Base-by-base conservation (phyloP, 441 rosid genomes). In the Populus hybrid region DNA sequence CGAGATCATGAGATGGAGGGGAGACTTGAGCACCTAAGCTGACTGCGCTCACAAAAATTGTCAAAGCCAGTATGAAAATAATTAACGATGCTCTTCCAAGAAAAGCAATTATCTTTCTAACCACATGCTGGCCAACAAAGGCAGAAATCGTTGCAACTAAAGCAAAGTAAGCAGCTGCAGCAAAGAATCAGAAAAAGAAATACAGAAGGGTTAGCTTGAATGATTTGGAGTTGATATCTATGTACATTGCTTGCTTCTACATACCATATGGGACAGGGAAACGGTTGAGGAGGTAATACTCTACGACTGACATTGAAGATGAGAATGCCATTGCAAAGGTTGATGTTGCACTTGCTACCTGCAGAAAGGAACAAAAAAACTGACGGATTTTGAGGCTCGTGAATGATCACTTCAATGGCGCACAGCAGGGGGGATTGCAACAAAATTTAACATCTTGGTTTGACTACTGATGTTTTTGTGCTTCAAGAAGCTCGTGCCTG, bases 341-440 rank as follows among this genome's bases (percentile, higher is more conserved):
- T 50, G 94, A 81, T 68, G 94, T 90, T 70, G 94, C 94, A 72
- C 91, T 89, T 69, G 94, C 85, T 6, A 90, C 92, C 94, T 90
- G 79, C 74, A 63, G 46, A n/a, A 42, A 42, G 50, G 16, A 9
- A 11, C 50, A n/a, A 42, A 10, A 42, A 2, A 42, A 42, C 50
- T 11, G 50, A 42, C 14, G 50, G 14, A 42, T 42, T 42, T 42
- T 11, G 50, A 42, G 14, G 50, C 5, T 42, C 50, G 46, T 38
- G 46, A 38, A 38, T 38, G 46, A 38, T 38, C 46, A 38, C 46
- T 38, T 38, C 46, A 38, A 38, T 38, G 46, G 46, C 0, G 46
- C 46, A 38, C 12, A 38, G 46, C 46, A 38, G 46, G 12, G 46
- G 46, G 46, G 46, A 9, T 38, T 38, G 46, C 46, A 38, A 38